A percentile compares a stretch with the other conserved stretches of the same genome.
Evolutionary conservation across 768 basidiomycete genomes (phyloP).

Genomic region (Xerocomellus intermedius): DNA sequence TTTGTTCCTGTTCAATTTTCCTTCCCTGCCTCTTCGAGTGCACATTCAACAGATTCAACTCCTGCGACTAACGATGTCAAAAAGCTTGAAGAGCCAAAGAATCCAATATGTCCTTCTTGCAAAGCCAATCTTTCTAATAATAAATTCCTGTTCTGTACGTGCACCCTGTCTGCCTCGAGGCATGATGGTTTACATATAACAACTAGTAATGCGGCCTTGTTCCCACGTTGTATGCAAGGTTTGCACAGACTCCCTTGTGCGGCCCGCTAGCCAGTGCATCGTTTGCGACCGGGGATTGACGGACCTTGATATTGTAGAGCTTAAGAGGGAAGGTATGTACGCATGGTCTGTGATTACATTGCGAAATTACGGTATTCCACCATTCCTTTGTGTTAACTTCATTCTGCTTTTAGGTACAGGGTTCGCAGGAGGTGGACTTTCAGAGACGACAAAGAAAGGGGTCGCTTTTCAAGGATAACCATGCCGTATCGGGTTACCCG

Average conservation of each 20-base stretch:
- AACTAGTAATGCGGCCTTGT: slow-evolving; percentile 77
- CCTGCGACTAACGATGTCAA: slow-evolving; percentile 37
- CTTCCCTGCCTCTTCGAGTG: slow-evolving; percentile 40
- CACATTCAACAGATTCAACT: slow-evolving; percentile 39
- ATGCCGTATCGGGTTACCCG: slow-evolving; percentile 1
- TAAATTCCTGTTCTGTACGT: slow-evolving; percentile 64
- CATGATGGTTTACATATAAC: neutral
- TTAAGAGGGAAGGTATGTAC: slow-evolving; percentile 81
- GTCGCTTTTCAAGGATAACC: slow-evolving; percentile 81
- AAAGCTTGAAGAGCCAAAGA: slow-evolving; percentile 50
- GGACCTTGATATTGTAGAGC: slow-evolving; percentile 74
- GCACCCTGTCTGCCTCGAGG: neutral
- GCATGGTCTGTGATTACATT: neutral
- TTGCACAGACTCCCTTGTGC: slow-evolving; percentile 85
- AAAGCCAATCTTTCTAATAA: slow-evolving; percentile 83
- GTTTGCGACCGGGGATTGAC: slow-evolving; percentile 72
- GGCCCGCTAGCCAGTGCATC: slow-evolving; percentile 76
- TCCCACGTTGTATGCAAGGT: slow-evolving; percentile 91
- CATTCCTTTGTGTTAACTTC: slow-evolving; percentile 1
- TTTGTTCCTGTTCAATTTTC: slow-evolving; percentile 82
- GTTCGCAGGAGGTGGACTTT: slow-evolving; percentile 91
- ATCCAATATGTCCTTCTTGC: slow-evolving; percentile 85
- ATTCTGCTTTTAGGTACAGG: slow-evolving; percentile 65
- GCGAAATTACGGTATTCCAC: neutral
- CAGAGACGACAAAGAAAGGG: slow-evolving; percentile 80